These are phyloP conservation scores for Apiospora arundinis DNA, from an alignment of 2,329 filamentous ascomycete genomes.

Conservation along the genomic window DNA sequence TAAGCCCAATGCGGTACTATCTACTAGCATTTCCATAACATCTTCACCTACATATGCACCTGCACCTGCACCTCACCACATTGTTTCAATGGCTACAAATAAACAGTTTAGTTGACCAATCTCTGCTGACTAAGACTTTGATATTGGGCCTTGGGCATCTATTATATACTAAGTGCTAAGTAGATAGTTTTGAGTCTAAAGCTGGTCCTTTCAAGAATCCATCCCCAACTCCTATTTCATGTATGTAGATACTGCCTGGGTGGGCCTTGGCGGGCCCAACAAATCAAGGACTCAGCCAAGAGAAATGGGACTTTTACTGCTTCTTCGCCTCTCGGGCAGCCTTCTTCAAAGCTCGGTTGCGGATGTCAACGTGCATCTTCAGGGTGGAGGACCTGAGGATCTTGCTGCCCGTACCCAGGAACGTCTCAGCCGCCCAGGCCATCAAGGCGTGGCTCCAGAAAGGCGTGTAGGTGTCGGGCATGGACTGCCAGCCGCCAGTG, in stretches of 20 bases:
- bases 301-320: constrained; percentile 33
- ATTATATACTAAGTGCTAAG: not conserved
- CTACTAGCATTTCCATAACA: not conserved
- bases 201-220: not conserved
- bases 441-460: constrained; percentile 92
- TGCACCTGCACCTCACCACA: not conserved
- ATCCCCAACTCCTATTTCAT: too few relatives aligned
- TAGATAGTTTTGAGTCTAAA: not conserved
- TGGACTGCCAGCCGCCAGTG: constrained; percentile 77
- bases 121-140: not conserved
- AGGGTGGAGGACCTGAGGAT: constrained; percentile 58
- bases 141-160: not conserved
- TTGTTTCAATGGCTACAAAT: too few relatives aligned
- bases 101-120: not conserved
- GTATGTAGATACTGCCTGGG: too few relatives aligned
- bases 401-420: constrained; percentile 56
- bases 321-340: constrained; percentile 83
- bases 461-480: constrained; percentile 85
- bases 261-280: not conserved
- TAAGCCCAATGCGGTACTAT: not conserved
- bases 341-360: constrained; percentile 83
- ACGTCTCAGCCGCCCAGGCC: constrained; percentile 78
- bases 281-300: not conserved
- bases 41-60: not conserved
- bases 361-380: constrained; percentile 82